Base-by-base conservation (phyloP, 2,329 filamentous ascomycete species). In the Colletotrichum brevisporum region DNA sequence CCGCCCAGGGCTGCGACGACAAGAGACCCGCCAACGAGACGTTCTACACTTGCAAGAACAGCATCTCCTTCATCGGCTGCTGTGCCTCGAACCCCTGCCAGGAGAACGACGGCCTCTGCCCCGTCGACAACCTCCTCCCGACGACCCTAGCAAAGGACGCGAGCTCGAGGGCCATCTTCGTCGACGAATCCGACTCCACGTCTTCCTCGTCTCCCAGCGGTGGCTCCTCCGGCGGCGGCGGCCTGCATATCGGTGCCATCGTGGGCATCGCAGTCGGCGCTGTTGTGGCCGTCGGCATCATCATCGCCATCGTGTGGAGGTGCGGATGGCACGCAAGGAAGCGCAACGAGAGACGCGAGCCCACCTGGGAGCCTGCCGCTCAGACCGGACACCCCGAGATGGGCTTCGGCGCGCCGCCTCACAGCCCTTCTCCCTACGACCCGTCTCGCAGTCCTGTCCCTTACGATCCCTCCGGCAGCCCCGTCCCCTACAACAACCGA, bases 21-120 rank as follows among this genome's bases (percentile, higher is more conserved):
- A 66, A 72, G 5, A 70, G 72, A 8, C 50, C 52, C 2, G 54
- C 61, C 1, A 71, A 24, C 16, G 41, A 69, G 1, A 24, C 72
- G 0, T 84, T 81, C 80, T 82, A 78, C 56, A 75, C 76, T 0
- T 84, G 82, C 61, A 53, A 57, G 1, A 73, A 73, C 5, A 68
- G 31, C 0, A 76, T 77, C 18, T 76, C 80, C 0, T 83, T 82
- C 43, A 48, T 84, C 10, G 81, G 82, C 9, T 83, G 82, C 57
- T 83, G 82, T 55, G 72, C 67, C 12, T 72, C 69, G 27, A 75
- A 81, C 64, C 78, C 81, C 0, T 83, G 81, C 52, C 58, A 36
- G 47, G 47, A 63, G 9, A 70, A 73, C 0, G 62, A 66, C 12
- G 67, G 67, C 5, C 36, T 69, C 36, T 81, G 79, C 65, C 74